These are phyloP conservation scores for Gypsophila paniculata DNA, from an alignment of 179 eudicot species.

Conservation along the genomic window DNA sequence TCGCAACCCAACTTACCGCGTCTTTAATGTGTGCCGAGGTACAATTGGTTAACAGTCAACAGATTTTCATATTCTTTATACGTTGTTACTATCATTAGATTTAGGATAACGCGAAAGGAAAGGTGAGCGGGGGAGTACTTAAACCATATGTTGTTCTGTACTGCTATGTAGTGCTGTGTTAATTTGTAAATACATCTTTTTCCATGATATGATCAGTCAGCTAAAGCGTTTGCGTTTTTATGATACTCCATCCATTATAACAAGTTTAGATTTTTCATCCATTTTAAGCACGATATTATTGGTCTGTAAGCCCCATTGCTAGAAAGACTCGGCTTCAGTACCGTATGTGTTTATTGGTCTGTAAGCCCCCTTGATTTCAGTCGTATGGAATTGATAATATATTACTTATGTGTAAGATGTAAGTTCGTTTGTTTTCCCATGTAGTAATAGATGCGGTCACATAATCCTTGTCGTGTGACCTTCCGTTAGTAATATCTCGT, in stretches of 20 bases:
- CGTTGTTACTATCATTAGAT: neutral
- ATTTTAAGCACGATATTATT: too few species aligned
- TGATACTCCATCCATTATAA: neutral
- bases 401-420: too few species aligned
- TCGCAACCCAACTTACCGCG: conserved; percentile 54
- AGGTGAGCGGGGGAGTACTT: neutral
- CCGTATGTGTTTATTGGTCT: too few species aligned
- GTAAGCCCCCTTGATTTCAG: too few species aligned
- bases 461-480: too few species aligned
- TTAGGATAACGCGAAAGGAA: neutral
- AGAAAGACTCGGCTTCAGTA: too few species aligned
- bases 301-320: too few species aligned
- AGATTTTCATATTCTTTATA: conserved; percentile 12
- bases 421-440: too few species aligned
- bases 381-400: too few species aligned
- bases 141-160: neutral
- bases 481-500: too few species aligned
- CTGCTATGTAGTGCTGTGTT: neutral
- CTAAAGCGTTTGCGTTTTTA: neutral
- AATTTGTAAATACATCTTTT: conserved; percentile 10
- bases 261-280: too few species aligned
- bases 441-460: too few species aligned
- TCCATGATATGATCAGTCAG: neutral
- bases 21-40: conserved; percentile 16
- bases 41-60: neutral